A percentile compares a stretch with the other conserved stretches of the same genome.
Conservation (phyloP, 2,329 filamentous ascomycete species). For the Mycogone perniciosa region DNA sequence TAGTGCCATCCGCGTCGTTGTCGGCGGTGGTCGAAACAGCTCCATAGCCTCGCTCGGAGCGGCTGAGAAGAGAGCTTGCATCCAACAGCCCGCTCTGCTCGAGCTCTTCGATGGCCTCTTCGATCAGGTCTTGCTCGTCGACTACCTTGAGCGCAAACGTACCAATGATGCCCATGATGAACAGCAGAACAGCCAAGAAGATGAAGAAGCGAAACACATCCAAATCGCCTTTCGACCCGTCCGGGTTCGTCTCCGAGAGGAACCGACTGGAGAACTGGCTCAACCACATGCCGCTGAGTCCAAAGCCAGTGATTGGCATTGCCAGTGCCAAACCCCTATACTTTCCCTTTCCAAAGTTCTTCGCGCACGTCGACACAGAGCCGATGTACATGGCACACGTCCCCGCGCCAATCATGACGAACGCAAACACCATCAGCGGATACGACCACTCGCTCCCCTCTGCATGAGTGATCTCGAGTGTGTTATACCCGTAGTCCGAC, state of each 20-base stretch:
- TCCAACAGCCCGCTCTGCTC: conserved; percentile 80
- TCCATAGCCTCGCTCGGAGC: conserved; percentile 54
- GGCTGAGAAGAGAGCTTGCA: conserved; percentile 64
- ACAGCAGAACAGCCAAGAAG: conserved; percentile 69
- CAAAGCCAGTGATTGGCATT: conserved; percentile 85
- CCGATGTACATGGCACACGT: conserved; percentile 86
- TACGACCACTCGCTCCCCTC: conserved; percentile 59
- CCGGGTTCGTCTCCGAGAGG: conserved; percentile 61
- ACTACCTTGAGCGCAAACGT: conserved; percentile 70
- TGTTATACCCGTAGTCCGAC: conserved; percentile 41
- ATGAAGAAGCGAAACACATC: conserved; percentile 83
- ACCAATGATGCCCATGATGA: conserved; percentile 65
- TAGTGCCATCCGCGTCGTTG: conserved; percentile 40
- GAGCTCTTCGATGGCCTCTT: conserved; percentile 84
- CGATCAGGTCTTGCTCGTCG: conserved; percentile 80
- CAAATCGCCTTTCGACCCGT: conserved; percentile 58
- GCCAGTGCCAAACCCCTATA: conserved; percentile 86
- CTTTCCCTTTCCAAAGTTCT: conserved; percentile 90
- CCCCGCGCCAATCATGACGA: conserved; percentile 73
- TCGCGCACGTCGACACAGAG: conserved; percentile 90
- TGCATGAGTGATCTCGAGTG: conserved; percentile 28
- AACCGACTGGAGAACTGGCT: conserved; percentile 79
- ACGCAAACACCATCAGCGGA: conserved; percentile 76
- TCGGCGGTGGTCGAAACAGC: conserved; percentile 44
- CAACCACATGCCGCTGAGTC: conserved; percentile 91